Conservation (phyloP, 2,329 filamentous ascomycete genomes). For the Penicillium corylophilum region DNA sequence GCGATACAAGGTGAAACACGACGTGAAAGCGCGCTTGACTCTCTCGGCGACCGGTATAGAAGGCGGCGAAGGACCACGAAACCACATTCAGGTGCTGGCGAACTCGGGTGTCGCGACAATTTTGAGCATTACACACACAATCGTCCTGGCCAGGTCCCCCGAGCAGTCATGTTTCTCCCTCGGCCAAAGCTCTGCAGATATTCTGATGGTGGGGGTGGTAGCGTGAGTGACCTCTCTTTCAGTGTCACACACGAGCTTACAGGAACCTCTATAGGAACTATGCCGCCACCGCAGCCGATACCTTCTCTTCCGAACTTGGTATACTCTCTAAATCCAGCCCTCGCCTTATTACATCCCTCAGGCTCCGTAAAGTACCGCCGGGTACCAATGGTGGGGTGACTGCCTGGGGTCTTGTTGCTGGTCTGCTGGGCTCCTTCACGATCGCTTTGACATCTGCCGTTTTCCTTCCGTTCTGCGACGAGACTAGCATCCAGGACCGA, state of each 20-base stretch:
- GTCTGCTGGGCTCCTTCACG: slow-evolving; percentile 68
- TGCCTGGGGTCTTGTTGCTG: slow-evolving; percentile 68
- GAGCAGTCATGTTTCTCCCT: slow-evolving; percentile 41
- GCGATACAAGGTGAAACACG: slow-evolving; percentile 71
- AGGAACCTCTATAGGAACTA: slow-evolving; percentile 62
- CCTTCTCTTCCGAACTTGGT: slow-evolving; percentile 90
- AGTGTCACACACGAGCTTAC: background rate
- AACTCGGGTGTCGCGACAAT: slow-evolving; percentile 80
- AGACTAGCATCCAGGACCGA: slow-evolving; percentile 53
- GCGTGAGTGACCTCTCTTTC: slow-evolving; percentile 31
- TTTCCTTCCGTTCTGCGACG: slow-evolving; percentile 67
- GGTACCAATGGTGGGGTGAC: slow-evolving; percentile 96
- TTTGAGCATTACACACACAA: slow-evolving; percentile 54
- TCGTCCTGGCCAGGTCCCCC: slow-evolving; percentile 34
- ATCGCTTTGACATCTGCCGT: slow-evolving; percentile 67
- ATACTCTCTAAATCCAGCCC: slow-evolving; percentile 77
- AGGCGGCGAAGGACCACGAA: slow-evolving; percentile 79
- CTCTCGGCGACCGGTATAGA: slow-evolving; percentile 67
- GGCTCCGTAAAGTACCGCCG: slow-evolving; percentile 73
- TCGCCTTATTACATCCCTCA: slow-evolving; percentile 79
- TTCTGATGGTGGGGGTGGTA: slow-evolving; percentile 42
- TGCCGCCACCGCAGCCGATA: slow-evolving; percentile 87
- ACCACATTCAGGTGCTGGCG: slow-evolving; percentile 83
- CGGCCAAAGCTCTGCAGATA: slow-evolving; percentile 32
- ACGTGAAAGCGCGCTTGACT: slow-evolving; percentile 79